A percentile compares a stretch with the other conserved stretches of the same genome.
Conservation (phyloP, 2,329 filamentous ascomycete genomes). For the Metarhizium sp. region DNA sequence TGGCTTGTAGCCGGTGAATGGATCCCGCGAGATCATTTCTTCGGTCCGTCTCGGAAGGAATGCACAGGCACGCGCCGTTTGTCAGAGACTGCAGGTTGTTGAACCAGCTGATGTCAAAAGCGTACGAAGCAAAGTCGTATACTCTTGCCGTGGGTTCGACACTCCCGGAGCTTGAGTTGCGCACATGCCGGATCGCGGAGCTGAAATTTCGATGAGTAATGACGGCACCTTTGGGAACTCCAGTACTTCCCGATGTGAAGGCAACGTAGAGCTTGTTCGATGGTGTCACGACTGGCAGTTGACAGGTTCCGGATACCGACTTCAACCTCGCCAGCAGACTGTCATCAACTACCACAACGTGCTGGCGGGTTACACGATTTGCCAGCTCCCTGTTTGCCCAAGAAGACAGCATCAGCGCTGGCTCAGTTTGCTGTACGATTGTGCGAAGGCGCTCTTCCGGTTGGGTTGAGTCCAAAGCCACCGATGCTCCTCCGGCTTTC, state of each 20-base stretch:
- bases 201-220: constrained; percentile 13
- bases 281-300: constrained; percentile 2
- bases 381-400: background rate
- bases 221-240: constrained; percentile 15
- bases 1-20: background rate
- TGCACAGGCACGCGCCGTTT: constrained; percentile 11
- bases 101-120: constrained; percentile 11
- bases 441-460: background rate
- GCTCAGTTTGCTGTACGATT: background rate
- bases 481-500: constrained; percentile 15
- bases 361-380: background rate
- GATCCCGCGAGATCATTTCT: background rate
- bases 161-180: background rate
- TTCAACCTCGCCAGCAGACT: background rate
- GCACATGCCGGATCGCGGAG: background rate
- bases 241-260: constrained; percentile 12
- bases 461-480: constrained; percentile 8
- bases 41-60: constrained; percentile 6
- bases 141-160: background rate
- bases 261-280: constrained; percentile 9
- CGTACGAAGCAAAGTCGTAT: constrained; percentile 2
- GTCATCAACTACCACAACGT: background rate
- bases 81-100: constrained; percentile 11
- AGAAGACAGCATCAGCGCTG: background rate
- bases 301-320: background rate